phyloP scores from a whole-genome alignment of 495 filamentous ascomycete species.

The Xylaria grammica region DNA sequence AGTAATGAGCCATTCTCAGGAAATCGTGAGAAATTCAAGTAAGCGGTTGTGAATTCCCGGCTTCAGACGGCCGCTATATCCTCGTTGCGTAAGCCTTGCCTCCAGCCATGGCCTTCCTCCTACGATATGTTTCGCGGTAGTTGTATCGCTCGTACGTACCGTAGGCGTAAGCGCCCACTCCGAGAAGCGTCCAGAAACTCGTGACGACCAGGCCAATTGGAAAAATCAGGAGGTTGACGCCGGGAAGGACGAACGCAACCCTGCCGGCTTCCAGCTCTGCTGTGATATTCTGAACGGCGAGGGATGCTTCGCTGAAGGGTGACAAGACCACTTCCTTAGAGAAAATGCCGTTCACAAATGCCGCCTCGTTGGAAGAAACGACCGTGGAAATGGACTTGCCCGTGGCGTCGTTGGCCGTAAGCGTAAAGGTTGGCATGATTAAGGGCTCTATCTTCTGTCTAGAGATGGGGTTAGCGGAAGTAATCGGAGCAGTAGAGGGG shows the following conservation, averaged over 20 bases:
- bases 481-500: neutral
- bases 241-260: conserved; percentile 68
- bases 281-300: conserved; percentile 44
- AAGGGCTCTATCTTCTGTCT: conserved; percentile 56
- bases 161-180: conserved; percentile 60
- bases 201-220: conserved; percentile 72
- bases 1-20: neutral
- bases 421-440: conserved; percentile 66
- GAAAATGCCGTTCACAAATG: conserved; percentile 73
- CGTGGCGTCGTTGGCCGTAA: conserved; percentile 54
- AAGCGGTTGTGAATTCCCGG: neutral
- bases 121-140: conserved; percentile 66
- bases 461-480: conserved; percentile 19
- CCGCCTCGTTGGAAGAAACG: conserved; percentile 67
- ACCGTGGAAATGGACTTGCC: conserved; percentile 59
- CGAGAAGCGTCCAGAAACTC: conserved; percentile 62
- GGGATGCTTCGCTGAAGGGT: conserved; percentile 45
- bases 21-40: neutral
- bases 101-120: conserved; percentile 49
- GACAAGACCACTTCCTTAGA: conserved; percentile 52
- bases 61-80: conserved; percentile 7
- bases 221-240: conserved; percentile 68
- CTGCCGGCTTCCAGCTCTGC: conserved; percentile 43
- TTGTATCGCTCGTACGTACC: conserved; percentile 68
- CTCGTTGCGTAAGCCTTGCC: conserved; percentile 17